Base-by-base conservation (phyloP, 371 early-diverging fungal genomes). In the Phascolomyces articulosus region DNA sequence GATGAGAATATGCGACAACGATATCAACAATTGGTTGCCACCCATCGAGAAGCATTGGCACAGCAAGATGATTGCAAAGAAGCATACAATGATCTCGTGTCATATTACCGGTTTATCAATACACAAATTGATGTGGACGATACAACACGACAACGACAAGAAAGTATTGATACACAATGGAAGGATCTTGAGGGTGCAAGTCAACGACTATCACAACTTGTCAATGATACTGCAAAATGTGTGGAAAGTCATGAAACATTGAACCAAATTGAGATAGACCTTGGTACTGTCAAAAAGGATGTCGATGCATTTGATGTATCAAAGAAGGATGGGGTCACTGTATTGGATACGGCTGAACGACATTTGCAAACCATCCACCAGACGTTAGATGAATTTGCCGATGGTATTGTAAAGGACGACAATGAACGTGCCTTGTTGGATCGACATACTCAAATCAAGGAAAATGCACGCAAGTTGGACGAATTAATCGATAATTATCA, bases 31-130 rank as follows among this genome's bases (percentile, higher is more conserved):
- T 26, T 70, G 21, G 60, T 64, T 2, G 49, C n/a, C 18, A 44
- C 53, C 4, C 73, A 72, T 27, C 68, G 62, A 41, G 65, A 71
- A 41, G 55, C 69, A 8, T 71, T 70, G 38, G 63, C 70, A 29
- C 56, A 64, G 0, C 40, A 73, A 8, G 55, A 56, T 3, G 79
- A 77, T 26, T 73, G 75, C 44, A 67, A 73, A 54, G 82, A 79
- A 16, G 67, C 77, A 9, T 75, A 75, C 24, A 73, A 75, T 24
- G 82, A 82, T 34, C 67, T 75, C 1, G 63, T 70, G 20, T 71
- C 75, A 15, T 77, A 79, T 18, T 72, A 73, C 41, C 55, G 58
- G 24, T 74, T 66, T 29, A 75, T 79, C 27, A 56, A 51, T 18
- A 56, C 67, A 0, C 81, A 80, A 34, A 65, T 62, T 29, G 66